These are phyloP conservation scores for Penicillium sp. DNA, from an alignment of 2,329 filamentous ascomycete species.

Conservation along the genomic window DNA sequence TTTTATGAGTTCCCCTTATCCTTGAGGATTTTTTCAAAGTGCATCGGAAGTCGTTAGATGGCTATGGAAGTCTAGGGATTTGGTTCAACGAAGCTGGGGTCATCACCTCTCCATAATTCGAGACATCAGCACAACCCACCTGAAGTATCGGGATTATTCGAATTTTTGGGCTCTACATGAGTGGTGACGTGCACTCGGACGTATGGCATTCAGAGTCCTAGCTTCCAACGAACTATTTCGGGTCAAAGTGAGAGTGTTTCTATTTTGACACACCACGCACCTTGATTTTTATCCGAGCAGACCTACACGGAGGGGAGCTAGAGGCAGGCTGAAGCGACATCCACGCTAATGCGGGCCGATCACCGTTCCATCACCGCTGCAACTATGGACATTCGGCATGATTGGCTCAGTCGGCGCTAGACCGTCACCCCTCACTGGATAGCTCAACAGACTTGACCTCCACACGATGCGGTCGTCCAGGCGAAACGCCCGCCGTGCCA, in stretches of 20 bases:
- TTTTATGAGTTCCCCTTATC: no score
- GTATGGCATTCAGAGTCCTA: not conserved
- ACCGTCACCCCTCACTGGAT: slow-evolving; percentile 18
- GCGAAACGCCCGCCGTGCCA: slow-evolving; percentile 9
- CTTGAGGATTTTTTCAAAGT: no score
- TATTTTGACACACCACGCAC: not conserved
- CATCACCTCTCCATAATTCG: not conserved
- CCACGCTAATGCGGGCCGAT: slow-evolving; percentile 24
- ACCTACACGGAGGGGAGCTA: not conserved
- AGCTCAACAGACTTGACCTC: slow-evolving; percentile 1
- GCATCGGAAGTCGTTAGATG: no score
- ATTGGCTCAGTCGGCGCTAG: slow-evolving; percentile 21
- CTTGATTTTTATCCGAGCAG: not conserved
- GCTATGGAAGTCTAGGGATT: not conserved
- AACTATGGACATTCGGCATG: slow-evolving; percentile 1
- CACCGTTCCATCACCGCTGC: slow-evolving; percentile 18
- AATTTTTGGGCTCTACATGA: not conserved
- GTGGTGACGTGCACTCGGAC: not conserved
- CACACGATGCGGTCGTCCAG: slow-evolving; percentile 1
- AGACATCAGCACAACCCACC: not conserved
- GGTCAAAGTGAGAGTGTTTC: not conserved
- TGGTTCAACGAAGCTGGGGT: not conserved
- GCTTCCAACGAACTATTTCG: not conserved
- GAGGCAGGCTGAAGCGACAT: not conserved
- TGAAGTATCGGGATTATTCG: not conserved